Base-by-base conservation (phyloP, 2,329 filamentous ascomycete species). In the Ophiocordyceps sinensis region DNA sequence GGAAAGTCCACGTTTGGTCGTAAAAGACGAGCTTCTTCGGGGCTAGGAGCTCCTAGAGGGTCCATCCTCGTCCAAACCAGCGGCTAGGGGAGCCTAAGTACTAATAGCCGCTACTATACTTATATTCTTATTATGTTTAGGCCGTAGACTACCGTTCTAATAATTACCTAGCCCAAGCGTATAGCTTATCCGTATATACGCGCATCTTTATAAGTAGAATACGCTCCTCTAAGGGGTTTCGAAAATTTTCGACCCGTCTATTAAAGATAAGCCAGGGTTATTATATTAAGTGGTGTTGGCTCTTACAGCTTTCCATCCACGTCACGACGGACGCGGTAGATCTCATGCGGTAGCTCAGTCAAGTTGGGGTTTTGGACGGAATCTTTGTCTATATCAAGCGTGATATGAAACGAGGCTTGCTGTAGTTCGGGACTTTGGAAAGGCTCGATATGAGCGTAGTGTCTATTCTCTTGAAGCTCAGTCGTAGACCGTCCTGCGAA, bases 51-150 rank as follows among this genome's bases (percentile, higher is more conserved):
- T 49, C 47, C 29, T 49, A 44, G 13, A 45, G 26, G n/a, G 45
- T 47, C 43, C 43, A 47, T 8, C 45, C 43, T 3, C 49, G 41
- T 29, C 40, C 48, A 28, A 53, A 54, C 50, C 53, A 57, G 44
- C 45, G 35, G 39, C 45, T 38, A 3, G n/a, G 13, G 35, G 4
- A 26, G n/a, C n/a, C n/a, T n/a, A n/a, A n/a, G n/a, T n/a, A n/a
- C n/a, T n/a, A n/a, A n/a, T n/a, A n/a, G n/a, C n/a, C n/a, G n/a
- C n/a, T n/a, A n/a, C n/a, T n/a, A n/a, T n/a, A n/a, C n/a, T n/a
- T n/a, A n/a, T n/a, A n/a, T n/a, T n/a, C n/a, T n/a, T n/a, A n/a
- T n/a, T n/a, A n/a, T n/a, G n/a, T n/a, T n/a, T n/a, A n/a, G n/a
- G n/a, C n/a, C n/a, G n/a, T n/a, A n/a, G n/a, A n/a, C n/a, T n/a